These are phyloP conservation scores for Nakataea oryzae DNA, from an alignment of 2,329 filamentous ascomycete species.

Conservation along the genomic window DNA sequence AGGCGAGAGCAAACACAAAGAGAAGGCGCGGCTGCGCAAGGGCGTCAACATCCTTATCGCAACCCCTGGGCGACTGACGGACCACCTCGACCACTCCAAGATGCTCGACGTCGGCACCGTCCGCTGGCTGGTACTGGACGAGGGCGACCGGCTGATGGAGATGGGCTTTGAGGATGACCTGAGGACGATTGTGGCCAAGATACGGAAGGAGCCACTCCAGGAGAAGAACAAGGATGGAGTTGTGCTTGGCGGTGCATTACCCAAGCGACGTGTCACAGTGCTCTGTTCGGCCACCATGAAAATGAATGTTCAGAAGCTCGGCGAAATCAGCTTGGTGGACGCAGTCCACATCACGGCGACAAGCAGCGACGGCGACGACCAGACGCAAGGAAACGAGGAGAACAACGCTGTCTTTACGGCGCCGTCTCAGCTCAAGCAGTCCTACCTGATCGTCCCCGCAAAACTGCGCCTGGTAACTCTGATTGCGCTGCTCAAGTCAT, in stretches of 20 bases:
- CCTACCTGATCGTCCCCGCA: constrained; percentile 75
- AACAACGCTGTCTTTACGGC: constrained; percentile 59
- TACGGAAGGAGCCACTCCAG: constrained; percentile 54
- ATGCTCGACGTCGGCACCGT: constrained; percentile 81
- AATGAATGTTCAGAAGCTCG: constrained; percentile 88
- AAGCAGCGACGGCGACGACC: constrained; percentile 36
- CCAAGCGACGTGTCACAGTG: constrained; percentile 70
- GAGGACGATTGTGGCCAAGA: constrained; percentile 70
- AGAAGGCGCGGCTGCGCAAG: constrained; percentile 89
- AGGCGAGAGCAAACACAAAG: constrained; percentile 62
- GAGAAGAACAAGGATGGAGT: constrained; percentile 49
- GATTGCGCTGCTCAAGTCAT: constrained; percentile 71
- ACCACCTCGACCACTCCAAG: constrained; percentile 89
- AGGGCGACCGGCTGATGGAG: constrained; percentile 97
- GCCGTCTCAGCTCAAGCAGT: constrained; percentile 87
- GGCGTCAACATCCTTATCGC: constrained; percentile 93
- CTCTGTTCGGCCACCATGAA: constrained; percentile 97
- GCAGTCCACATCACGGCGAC: constrained; percentile 74
- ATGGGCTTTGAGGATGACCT: constrained; percentile 94
- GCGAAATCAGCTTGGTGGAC: constrained; percentile 80
- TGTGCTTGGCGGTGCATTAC: constrained; percentile 47
- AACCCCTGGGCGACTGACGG: constrained; percentile 80
- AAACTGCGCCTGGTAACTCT: constrained; percentile 88
- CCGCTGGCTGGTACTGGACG: constrained; percentile 87
- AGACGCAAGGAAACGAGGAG: constrained; percentile 30